Evolutionary conservation across 495 filamentous ascomycete genomes (phyloP), one percentile per base, ranked within the genome.

Genomic region (Trichoderma asperelloides): DNA sequence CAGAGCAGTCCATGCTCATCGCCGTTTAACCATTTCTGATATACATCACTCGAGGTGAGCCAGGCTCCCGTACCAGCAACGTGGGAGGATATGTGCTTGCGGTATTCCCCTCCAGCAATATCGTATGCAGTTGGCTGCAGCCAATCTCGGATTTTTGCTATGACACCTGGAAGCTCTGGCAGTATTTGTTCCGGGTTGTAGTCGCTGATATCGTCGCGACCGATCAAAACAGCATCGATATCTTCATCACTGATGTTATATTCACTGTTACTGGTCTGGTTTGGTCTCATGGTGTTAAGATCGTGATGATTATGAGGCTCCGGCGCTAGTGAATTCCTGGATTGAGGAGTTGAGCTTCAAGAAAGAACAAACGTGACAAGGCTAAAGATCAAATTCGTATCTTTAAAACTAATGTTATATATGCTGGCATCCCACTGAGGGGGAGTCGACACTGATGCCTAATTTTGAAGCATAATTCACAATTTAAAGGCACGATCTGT

Each of bases 61-160:
- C 81, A 84, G 45, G 70, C 39, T 11, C 78, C 80, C 0, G 81
- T 84, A 21, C 76, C 79, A 1, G 68, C 57, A 18, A 75, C 74
- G 68, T 78, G 74, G 13, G 75, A 76, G 51, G 68, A 30, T 13
- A 77, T 66, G 66, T 79, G 79, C 47, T 72, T 75, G 5, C 73
- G 66, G 67, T 67, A 70, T 63, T 78, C 74, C 13, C 55, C 55
- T 13, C 55, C 55, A 13, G 55, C 55, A 33, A 60, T 30, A 25
- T 60, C 28, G 67, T 74, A 79, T 2, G 72, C 69, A 23, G 77
- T 78, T 7, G 77, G 77, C 47, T 72, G 45, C 6, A 79, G 73
- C 76, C 77, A 79, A 21, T 51, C 27, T 9, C 64, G 63, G 27
- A 79, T 76, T 55, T 71, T 68, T 3, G 28, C 68, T 11, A 75